Conservation (phyloP, 768 basidiomycete species). For the Sistotremastrum suecicum region DNA sequence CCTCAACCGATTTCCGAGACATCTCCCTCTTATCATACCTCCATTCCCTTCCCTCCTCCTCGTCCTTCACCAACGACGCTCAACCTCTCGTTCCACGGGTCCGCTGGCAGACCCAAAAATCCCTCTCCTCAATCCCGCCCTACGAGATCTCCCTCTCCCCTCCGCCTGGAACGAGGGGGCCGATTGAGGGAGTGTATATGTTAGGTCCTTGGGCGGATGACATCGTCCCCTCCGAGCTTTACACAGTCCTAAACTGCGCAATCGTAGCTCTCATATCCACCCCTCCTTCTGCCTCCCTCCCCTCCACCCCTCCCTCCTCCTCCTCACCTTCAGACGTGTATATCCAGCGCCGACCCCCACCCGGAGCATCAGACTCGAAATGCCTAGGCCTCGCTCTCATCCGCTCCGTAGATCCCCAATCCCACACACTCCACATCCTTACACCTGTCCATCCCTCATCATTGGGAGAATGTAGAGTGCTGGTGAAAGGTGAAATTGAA, state of each 20-base stretch:
- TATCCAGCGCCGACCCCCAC: conserved; percentile 35
- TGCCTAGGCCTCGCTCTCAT: conserved; percentile 72
- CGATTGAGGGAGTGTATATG: conserved; percentile 52
- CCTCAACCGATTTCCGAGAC: conserved; percentile 57
- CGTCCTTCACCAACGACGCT: conserved; percentile 11
- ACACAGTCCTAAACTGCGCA: conserved; percentile 61
- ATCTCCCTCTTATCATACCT: conserved; percentile 69
- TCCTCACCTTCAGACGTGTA: no score
- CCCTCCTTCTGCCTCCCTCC: conserved; percentile 24
- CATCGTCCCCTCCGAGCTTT: conserved; percentile 55
- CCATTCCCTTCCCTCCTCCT: conserved; percentile 33
- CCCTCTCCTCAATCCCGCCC: conserved; percentile 59
- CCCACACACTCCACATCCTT: conserved; percentile 53
- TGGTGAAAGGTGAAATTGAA: conserved; percentile 84
- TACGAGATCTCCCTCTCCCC: conserved; percentile 37
- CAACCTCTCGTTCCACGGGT: conserved; percentile 23
- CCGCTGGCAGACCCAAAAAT: conserved; percentile 47
- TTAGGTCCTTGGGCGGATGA: conserved; percentile 69
- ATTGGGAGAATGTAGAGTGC: conserved; percentile 23
- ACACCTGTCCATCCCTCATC: conserved; percentile 50
- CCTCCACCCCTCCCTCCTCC: no score
- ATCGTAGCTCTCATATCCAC: conserved; percentile 57
- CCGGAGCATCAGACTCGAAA: conserved; percentile 42
- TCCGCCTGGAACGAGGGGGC: conserved; percentile 25
- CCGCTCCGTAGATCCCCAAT: conserved; percentile 30